Evolutionary conservation across 495 filamentous ascomycete species (phyloP).

Genomic region (Viridothelium virens): DNA sequence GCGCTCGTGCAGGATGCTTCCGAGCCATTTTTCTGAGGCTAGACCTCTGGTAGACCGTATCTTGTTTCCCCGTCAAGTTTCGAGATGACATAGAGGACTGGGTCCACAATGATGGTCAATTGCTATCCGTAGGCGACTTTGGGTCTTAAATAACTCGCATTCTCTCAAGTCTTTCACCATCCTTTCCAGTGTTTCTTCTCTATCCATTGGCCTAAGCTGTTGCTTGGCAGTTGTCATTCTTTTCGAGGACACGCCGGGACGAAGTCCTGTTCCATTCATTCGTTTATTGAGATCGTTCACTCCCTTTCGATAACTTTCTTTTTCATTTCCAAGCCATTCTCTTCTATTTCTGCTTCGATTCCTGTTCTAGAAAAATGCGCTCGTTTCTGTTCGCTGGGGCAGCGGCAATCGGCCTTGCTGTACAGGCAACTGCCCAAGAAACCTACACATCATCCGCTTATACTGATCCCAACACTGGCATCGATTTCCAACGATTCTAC

Average conservation of each 20-base stretch:
- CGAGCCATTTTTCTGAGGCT: not conserved
- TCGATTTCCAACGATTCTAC: constrained; percentile 34
- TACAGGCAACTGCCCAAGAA: not conserved
- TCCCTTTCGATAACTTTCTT: not conserved
- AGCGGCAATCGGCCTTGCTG: not conserved
- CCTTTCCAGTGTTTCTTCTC: not conserved
- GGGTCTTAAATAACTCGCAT: not conserved
- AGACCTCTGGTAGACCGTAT: not conserved
- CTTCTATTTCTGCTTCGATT: not conserved
- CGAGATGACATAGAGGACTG: not conserved
- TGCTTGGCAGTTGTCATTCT: not conserved
- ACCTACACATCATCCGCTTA: constrained; percentile 22
- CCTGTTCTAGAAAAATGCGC: not conserved
- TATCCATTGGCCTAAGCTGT: not conserved
- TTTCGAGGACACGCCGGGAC: not conserved
- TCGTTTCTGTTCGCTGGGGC: not conserved
- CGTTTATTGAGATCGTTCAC: not conserved
- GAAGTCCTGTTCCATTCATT: not conserved
- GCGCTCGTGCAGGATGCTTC: not conserved
- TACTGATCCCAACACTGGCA: constrained; percentile 36
- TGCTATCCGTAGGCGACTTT: not conserved
- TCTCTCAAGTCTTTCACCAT: not conserved
- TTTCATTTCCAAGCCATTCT: not conserved
- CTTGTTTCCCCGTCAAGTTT: not conserved
- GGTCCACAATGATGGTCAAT: not conserved